Evolutionary conservation across 2,329 filamentous ascomycete genomes (phyloP), one percentile per base, ranked within the genome.

Genomic region (Xylogone sp.): DNA sequence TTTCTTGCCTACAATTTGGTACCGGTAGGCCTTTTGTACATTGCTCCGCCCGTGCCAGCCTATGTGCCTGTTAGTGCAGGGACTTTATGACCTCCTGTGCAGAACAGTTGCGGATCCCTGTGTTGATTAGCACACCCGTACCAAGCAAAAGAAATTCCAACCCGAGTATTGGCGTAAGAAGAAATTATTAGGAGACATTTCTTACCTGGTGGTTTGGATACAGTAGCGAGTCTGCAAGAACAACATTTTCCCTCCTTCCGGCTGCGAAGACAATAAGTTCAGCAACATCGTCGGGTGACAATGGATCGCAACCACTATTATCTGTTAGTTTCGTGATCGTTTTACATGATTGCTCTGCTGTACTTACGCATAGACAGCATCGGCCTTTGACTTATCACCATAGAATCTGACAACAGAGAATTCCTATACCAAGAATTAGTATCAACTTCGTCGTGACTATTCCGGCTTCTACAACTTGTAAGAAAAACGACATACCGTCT

Each of bases 281-380:
- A 12, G 92, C 92, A 64, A 97, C 91, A 65, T 97, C 92, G 46
- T 94, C 89, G 0, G 88, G 88, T 0, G 90, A 96, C 60, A 97
- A 75, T 42, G 92, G 91, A 59, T 95, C 88, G 59, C 82, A 86
- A 48, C 86, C 87, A 52, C 85, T 88, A 56, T 55, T 21, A 21
- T 39, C 43, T 7, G 43, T 58, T 47, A 57, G 51, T 42, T 22
- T n/a, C 39, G 46, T 52, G 8, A 31, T 31, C 27, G n/a, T 16
- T 20, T 16, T 54, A 45, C 34, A 10, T 20, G n/a, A 6, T 4
- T 5, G 19, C 43, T 10, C 24, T 27, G 10, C 10, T 27, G 31
- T 22, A 73, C 83, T 71, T 72, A 87, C 85, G 85, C 84, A 69
- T 96, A 96, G 49, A 96, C 90, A 47, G 89, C 88, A 74, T 94